Evolutionary conservation across 2,329 filamentous ascomycete genomes (phyloP).

Genomic region (Colletotrichum gloeosporioides): DNA sequence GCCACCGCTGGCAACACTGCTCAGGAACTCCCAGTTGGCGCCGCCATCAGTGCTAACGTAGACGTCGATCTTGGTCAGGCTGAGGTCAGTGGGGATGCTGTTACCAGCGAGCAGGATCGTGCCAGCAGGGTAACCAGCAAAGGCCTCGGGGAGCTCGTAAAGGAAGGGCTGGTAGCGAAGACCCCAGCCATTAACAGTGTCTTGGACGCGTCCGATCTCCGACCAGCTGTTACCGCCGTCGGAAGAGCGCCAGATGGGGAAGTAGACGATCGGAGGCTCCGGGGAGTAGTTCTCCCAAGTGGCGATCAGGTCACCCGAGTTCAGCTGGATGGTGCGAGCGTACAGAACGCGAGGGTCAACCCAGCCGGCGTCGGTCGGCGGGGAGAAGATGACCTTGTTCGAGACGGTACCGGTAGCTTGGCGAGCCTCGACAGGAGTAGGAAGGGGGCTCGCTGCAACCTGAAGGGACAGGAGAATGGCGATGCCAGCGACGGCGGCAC

Average conservation of each 20-base stretch:
- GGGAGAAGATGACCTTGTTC: slow-evolving; percentile 44
- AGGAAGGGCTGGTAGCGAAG: slow-evolving; percentile 73
- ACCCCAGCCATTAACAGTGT: slow-evolving; percentile 69
- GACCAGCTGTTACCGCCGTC: slow-evolving; percentile 66
- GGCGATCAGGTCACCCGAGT: slow-evolving; percentile 50
- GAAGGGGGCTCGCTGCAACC: slow-evolving; percentile 8
- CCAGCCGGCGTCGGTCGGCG: slow-evolving; percentile 44
- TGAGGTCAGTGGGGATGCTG: slow-evolving; percentile 64
- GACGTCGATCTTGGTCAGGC: slow-evolving; percentile 70
- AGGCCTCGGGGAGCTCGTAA: slow-evolving; percentile 63
- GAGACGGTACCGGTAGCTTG: slow-evolving; percentile 21
- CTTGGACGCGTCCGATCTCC: slow-evolving; percentile 66
- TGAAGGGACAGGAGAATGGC: slow-evolving; percentile 7
- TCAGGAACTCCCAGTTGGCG: slow-evolving; percentile 70
- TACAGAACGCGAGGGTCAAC: slow-evolving; percentile 50
- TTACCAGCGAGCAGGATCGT: slow-evolving; percentile 70
- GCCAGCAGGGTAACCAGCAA: slow-evolving; percentile 65
- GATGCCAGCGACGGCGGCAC: slow-evolving; percentile 5
- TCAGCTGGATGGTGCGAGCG: slow-evolving; percentile 47
- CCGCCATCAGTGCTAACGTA: slow-evolving; percentile 70
- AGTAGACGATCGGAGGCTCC: slow-evolving; percentile 59
- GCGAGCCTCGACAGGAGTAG: slow-evolving; percentile 11
- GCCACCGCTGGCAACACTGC: slow-evolving; percentile 67
- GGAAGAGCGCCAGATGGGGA: slow-evolving; percentile 57
- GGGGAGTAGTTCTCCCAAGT: slow-evolving; percentile 64